phyloP scores from a whole-genome alignment of 2,329 filamentous ascomycete species.

The Microcyclosporella mali region DNA sequence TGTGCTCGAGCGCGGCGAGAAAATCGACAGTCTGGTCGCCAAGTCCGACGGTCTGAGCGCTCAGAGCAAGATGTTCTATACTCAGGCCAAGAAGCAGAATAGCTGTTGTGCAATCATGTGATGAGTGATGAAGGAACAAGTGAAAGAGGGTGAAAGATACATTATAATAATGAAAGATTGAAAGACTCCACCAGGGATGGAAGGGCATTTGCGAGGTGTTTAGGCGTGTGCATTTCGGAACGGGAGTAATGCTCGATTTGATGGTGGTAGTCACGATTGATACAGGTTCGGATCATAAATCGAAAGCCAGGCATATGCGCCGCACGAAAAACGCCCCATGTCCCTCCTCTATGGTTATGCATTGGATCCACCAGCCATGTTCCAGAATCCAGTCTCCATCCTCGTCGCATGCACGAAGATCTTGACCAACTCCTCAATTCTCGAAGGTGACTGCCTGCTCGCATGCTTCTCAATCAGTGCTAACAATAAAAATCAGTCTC shows the following conservation, averaged over 20 bases:
- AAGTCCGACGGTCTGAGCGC: slow-evolving; percentile 88
- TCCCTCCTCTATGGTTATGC: not conserved
- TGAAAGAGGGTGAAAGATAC: too few relatives aligned
- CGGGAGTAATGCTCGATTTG: not conserved
- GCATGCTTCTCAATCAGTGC: slow-evolving; percentile 71
- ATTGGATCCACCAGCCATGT: slow-evolving; percentile 49
- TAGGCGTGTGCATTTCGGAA: not conserved
- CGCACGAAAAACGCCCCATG: not conserved
- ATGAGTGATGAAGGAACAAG: too few relatives aligned
- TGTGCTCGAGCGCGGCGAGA: slow-evolving; percentile 87
- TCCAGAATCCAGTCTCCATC: slow-evolving; percentile 71
- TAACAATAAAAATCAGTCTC: slow-evolving; percentile 27
- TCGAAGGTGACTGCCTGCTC: slow-evolving; percentile 61
- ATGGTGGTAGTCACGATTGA: too few relatives aligned
- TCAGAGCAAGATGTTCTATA: slow-evolving; percentile 98
- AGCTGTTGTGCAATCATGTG: slow-evolving; percentile 54
- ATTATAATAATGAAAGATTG: too few relatives aligned
- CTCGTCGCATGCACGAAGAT: slow-evolving; percentile 86
- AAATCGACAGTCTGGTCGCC: slow-evolving; percentile 86
- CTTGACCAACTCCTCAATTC: slow-evolving; percentile 74
- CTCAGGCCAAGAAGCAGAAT: slow-evolving; percentile 58
- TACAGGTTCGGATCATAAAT: not conserved
- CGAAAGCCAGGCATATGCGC: not conserved
- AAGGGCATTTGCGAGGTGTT: slow-evolving; percentile 9
- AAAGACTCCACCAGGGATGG: too few relatives aligned